Conservation (phyloP, 2,329 filamentous ascomycete genomes). For the Periconia digitata region DNA sequence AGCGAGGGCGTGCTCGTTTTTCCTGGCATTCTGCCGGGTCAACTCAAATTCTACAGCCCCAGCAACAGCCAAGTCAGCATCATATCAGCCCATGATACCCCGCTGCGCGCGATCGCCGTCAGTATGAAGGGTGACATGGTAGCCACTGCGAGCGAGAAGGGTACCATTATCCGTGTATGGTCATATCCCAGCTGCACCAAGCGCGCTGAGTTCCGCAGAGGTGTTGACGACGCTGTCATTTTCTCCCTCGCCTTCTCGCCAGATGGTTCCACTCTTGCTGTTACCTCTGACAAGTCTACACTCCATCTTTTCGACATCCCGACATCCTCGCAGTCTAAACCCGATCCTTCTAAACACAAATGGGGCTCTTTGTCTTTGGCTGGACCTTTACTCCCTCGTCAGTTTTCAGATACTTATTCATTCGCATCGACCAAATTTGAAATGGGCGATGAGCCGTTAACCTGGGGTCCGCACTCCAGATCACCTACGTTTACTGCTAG, state of each 20-base stretch:
- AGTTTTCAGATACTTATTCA: slow-evolving; percentile 89
- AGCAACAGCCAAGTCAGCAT: slow-evolving; percentile 83
- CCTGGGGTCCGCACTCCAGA: slow-evolving; percentile 29
- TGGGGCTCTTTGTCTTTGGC: slow-evolving; percentile 81
- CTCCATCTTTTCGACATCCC: slow-evolving; percentile 86
- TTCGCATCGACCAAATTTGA: slow-evolving; percentile 81
- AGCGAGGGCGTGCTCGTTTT: slow-evolving; percentile 75
- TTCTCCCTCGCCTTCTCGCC: slow-evolving; percentile 89
- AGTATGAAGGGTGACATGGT: slow-evolving; percentile 79
- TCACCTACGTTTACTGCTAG: slow-evolving; percentile 46
- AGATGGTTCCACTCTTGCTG: slow-evolving; percentile 75
- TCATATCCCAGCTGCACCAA: slow-evolving; percentile 77
- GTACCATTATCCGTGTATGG: slow-evolving; percentile 86
- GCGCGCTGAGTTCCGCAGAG: slow-evolving; percentile 81
- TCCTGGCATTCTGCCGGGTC: slow-evolving; percentile 82
- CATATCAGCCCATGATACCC: slow-evolving; percentile 82
- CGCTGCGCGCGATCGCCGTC: slow-evolving; percentile 75
- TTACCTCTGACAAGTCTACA: slow-evolving; percentile 95
- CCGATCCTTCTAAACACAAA: slow-evolving; percentile 52
- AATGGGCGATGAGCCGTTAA: slow-evolving; percentile 69
- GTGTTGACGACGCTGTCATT: slow-evolving; percentile 83
- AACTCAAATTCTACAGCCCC: slow-evolving; percentile 84
- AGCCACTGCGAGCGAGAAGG: slow-evolving; percentile 89
- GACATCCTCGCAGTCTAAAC: slow-evolving; percentile 13
- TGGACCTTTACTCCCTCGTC: slow-evolving; percentile 78